Evolutionary conservation across 2,329 filamentous ascomycete species (phyloP).

Genomic region (Pseudogymnoascus sp.): DNA sequence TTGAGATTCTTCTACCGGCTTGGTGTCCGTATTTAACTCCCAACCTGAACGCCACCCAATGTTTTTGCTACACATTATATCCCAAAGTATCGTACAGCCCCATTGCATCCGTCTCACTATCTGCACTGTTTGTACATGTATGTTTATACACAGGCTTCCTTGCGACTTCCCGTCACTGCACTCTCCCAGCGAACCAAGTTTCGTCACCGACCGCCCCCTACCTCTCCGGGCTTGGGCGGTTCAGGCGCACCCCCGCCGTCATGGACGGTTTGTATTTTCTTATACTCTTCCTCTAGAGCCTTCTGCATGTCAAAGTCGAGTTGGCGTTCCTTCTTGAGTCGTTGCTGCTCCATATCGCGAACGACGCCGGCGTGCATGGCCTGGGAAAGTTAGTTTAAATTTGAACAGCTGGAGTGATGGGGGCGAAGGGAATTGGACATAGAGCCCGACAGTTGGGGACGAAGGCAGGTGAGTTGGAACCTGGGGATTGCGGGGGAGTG

Average conservation of each 20-base stretch:
- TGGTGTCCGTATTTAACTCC: background rate
- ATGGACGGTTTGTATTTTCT: constrained; percentile 75
- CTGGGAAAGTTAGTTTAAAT: constrained; percentile 42
- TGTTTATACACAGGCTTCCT: background rate
- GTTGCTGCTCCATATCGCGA: constrained; percentile 89
- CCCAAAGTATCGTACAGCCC: background rate
- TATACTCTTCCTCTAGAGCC: constrained; percentile 79
- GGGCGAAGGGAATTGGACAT: background rate
- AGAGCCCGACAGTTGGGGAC: constrained; percentile 15
- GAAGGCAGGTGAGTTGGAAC: background rate
- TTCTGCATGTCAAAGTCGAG: constrained; percentile 91
- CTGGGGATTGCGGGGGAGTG: background rate
- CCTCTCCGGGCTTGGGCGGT: constrained; percentile 4
- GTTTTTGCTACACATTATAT: background rate
- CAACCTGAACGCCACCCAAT: background rate
- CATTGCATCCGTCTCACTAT: background rate
- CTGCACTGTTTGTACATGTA: background rate
- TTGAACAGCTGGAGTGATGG: background rate
- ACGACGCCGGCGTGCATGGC: constrained; percentile 94
- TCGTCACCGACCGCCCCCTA: background rate
- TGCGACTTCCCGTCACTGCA: constrained; percentile 1
- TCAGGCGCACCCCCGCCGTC: constrained; percentile 32
- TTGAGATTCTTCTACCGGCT: background rate
- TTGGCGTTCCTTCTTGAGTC: constrained; percentile 81
- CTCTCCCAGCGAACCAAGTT: background rate